Percentiles rank a stretch among this genome's conserved stretches.
Evolutionary conservation across 2,329 filamentous ascomycete species (phyloP).

Genomic region (Colletotrichum agaves): DNA sequence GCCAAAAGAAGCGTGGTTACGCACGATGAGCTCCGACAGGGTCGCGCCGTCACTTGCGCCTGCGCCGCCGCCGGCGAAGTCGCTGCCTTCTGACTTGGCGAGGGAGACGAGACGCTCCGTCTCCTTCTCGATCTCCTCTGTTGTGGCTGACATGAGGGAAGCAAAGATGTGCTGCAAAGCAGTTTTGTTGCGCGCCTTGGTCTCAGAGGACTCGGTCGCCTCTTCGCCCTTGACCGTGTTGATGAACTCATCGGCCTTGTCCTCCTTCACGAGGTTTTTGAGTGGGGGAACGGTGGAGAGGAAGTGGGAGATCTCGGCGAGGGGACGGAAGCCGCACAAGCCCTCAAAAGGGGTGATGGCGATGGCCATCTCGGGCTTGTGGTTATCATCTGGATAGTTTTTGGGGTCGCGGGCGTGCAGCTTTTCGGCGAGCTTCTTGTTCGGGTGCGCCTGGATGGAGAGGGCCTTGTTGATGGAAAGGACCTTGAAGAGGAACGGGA

Average conservation of each 20-base stretch:
- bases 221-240: constrained; percentile 55
- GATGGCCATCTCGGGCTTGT: constrained; percentile 99
- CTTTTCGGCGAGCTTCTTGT: constrained; percentile 89
- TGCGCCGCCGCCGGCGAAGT: constrained; percentile 78
- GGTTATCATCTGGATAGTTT: constrained; percentile 99
- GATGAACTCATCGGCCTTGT: constrained; percentile 67
- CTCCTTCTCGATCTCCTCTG: constrained; percentile 68
- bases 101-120: constrained; percentile 76
- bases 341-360: constrained; percentile 97
- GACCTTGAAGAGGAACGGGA: constrained; percentile 98
- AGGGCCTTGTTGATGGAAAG: constrained; percentile 95
- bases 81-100: constrained; percentile 73
- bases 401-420: constrained; percentile 87
- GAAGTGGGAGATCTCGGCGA: constrained; percentile 89
- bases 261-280: constrained; percentile 73
- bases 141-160: constrained; percentile 80
- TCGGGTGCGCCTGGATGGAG: constrained; percentile 96
- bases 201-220: constrained; percentile 61
- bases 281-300: constrained; percentile 68
- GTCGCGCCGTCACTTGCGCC: constrained; percentile 74
- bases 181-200: constrained; percentile 84
- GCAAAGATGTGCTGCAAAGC: constrained; percentile 81
- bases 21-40: constrained; percentile 79
- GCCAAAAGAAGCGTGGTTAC: constrained; percentile 86
- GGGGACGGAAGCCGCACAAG: constrained; percentile 91